phyloP scores from a whole-genome alignment of 2,329 filamentous ascomycete species.

The Exophiala sp. region DNA sequence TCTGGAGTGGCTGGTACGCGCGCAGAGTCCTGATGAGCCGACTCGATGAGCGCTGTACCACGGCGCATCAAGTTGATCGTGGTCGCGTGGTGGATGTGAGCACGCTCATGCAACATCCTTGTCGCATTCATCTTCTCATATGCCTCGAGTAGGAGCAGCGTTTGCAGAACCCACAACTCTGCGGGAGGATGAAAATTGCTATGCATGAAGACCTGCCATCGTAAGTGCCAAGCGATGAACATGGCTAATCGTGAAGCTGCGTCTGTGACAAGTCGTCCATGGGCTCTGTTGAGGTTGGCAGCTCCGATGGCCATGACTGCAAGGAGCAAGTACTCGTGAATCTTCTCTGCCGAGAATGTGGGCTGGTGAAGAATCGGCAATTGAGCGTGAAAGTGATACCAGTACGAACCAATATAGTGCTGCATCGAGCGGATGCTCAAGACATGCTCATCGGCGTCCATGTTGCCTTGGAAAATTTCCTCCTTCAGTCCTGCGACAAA shows the following conservation, averaged over 20 bases:
- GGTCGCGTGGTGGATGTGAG: conserved; percentile 94
- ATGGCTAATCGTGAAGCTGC: conserved; percentile 77
- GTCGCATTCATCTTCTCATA: conserved; percentile 99
- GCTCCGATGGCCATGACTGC: conserved; percentile 91
- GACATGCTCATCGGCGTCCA: conserved; percentile 57
- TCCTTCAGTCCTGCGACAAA: conserved; percentile 71
- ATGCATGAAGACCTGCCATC: conserved; percentile 94
- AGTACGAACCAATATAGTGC: conserved; percentile 86
- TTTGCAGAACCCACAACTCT: conserved; percentile 94
- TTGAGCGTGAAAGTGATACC: conserved; percentile 90
- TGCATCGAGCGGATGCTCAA: conserved; percentile 93
- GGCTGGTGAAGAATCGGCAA: conserved; percentile 91
- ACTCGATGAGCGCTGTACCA: conserved; percentile 68
- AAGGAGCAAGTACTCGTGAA: conserved; percentile 77
- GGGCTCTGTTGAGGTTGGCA: conserved; percentile 77
- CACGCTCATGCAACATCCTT: conserved; percentile 83
- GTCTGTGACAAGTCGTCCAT: conserved; percentile 68
- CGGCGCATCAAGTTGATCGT: conserved; percentile 93
- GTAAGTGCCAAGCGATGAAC: conserved; percentile 83
- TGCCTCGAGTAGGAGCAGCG: conserved; percentile 79
- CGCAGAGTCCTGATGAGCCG: conserved; percentile 57
- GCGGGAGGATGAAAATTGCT: conserved; percentile 83
- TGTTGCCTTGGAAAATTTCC: conserved; percentile 72
- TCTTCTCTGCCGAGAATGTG: conserved; percentile 83
- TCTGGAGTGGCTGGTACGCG: conserved; percentile 65